Evolutionary conservation across 2,329 filamentous ascomycete genomes (phyloP).

Genomic region (Fragosphaeria purpurea): DNA sequence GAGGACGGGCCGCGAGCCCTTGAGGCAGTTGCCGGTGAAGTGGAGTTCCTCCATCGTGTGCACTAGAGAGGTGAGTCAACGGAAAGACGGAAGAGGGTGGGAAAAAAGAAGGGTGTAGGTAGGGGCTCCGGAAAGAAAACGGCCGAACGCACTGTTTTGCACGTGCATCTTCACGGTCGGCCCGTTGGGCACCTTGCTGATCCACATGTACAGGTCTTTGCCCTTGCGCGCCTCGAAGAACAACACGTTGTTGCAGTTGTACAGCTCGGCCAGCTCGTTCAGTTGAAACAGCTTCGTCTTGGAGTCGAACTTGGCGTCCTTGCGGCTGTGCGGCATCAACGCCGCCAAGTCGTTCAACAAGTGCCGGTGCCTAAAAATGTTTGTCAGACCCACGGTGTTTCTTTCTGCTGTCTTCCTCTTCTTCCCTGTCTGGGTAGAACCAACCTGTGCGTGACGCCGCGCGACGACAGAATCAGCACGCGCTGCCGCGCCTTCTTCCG

Average conservation of each 20-base stretch:
- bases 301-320: constrained; percentile 94
- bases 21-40: constrained; percentile 93
- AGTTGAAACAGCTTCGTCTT: constrained; percentile 80
- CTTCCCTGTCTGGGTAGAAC: not conserved
- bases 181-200: constrained; percentile 81
- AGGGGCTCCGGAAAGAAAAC: not conserved
- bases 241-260: constrained; percentile 81
- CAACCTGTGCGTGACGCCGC: constrained; percentile 83
- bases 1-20: constrained; percentile 81
- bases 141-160: constrained; percentile 52
- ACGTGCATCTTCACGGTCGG: constrained; percentile 55
- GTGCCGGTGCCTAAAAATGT: constrained; percentile 65
- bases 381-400: not conserved
- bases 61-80: constrained; percentile 35
- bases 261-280: constrained; percentile 64
- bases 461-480: constrained; percentile 81
- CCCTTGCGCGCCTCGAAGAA: constrained; percentile 95
- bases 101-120: too few species aligned
- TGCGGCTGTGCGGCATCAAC: constrained; percentile 83
- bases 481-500: constrained; percentile 57
- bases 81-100: too few species aligned
- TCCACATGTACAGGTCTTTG: constrained; percentile 89
- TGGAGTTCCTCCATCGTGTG: constrained; percentile 96
- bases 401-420: too few species aligned
- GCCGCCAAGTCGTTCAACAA: constrained; percentile 80